Evolutionary conservation across 305 asterid genomes (phyloP).

Genomic region (Plantago coronopus): DNA sequence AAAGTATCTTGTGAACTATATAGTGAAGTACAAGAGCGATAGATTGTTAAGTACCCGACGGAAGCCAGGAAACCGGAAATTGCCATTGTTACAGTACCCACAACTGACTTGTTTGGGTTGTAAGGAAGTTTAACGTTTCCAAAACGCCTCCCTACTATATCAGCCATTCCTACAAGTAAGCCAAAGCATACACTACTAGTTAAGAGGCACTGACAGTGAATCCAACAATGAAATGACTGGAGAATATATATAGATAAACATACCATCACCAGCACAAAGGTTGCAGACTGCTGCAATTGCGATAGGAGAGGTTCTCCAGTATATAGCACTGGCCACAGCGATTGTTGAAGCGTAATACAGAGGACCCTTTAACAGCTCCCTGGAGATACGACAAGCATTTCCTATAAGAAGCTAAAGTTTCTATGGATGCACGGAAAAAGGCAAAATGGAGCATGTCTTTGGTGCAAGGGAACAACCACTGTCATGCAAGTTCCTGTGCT

Average conservation of each 20-base stretch:
- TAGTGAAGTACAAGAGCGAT: slow-evolving; percentile 15
- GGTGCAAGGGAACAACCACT: slow-evolving; percentile 3
- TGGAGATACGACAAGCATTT: slow-evolving; percentile 30
- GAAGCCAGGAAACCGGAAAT: slow-evolving; percentile 80
- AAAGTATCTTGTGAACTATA: not conserved
- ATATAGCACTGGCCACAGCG: slow-evolving; percentile 61
- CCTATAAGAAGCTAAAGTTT: slow-evolving; percentile 18
- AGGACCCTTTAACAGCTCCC: slow-evolving; percentile 95
- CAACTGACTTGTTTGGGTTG: slow-evolving; percentile 63
- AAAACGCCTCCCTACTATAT: slow-evolving; percentile 75
- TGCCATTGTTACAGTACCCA: slow-evolving; percentile 74
- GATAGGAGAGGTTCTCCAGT: slow-evolving; percentile 92
- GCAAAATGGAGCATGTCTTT: not conserved
- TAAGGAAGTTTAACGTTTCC: slow-evolving; percentile 78
- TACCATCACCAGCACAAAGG: slow-evolving; percentile 98
- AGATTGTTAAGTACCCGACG: slow-evolving; percentile 53
- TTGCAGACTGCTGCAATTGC: slow-evolving; percentile 82
- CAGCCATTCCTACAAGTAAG: slow-evolving; percentile 68
- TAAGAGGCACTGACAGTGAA: not conserved
- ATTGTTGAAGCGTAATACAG: slow-evolving; percentile 80
- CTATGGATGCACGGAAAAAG: slow-evolving; percentile 2
- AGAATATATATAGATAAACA: slow-evolving; percentile 5
- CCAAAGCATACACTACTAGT: not conserved
- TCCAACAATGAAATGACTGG: not conserved
- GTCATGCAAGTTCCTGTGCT: too few relatives aligned